A percentile compares a stretch with the other conserved stretches of the same genome.
These are phyloP conservation scores for Nothophytophthora sp. DNA, from an alignment of 352 stramenopile genomes.

Conservation along the genomic window DNA sequence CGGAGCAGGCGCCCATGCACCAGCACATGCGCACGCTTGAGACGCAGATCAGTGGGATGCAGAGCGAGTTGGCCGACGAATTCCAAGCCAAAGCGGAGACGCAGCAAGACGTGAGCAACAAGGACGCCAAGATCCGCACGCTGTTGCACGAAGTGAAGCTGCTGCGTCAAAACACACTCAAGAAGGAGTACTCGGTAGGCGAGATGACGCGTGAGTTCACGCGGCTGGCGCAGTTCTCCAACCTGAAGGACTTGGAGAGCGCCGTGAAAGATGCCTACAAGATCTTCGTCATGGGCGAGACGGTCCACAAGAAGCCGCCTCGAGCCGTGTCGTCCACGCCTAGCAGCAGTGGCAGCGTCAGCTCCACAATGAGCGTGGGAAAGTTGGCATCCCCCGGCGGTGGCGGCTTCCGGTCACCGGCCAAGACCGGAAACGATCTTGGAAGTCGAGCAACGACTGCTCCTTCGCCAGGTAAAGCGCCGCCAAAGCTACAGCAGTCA, in stretches of 20 bases:
- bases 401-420: slow-evolving; percentile 22
- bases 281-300: slow-evolving; percentile 72
- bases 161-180: slow-evolving; percentile 68
- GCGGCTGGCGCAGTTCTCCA: slow-evolving; percentile 68
- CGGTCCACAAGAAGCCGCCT: slow-evolving; percentile 59
- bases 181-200: slow-evolving; percentile 79
- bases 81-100: slow-evolving; percentile 62
- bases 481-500: slow-evolving; percentile 11
- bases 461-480: no score
- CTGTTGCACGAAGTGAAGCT: slow-evolving; percentile 76
- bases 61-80: slow-evolving; percentile 74
- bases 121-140: slow-evolving; percentile 78
- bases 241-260: slow-evolving; percentile 77
- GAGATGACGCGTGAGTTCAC: slow-evolving; percentile 83
- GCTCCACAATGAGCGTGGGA: neutral
- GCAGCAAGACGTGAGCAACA: slow-evolving; percentile 66
- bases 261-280: slow-evolving; percentile 84
- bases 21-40: slow-evolving; percentile 60
- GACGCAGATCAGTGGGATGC: slow-evolving; percentile 73
- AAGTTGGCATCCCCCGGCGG: slow-evolving; percentile 15
- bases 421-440: slow-evolving; percentile 5
- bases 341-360: neutral
- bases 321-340: slow-evolving; percentile 16
- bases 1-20: slow-evolving; percentile 71
- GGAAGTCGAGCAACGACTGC: slow-evolving; percentile 4